These are phyloP conservation scores for Xylaria multiplex DNA, from an alignment of 2,329 filamentous ascomycete genomes.

Conservation along the genomic window DNA sequence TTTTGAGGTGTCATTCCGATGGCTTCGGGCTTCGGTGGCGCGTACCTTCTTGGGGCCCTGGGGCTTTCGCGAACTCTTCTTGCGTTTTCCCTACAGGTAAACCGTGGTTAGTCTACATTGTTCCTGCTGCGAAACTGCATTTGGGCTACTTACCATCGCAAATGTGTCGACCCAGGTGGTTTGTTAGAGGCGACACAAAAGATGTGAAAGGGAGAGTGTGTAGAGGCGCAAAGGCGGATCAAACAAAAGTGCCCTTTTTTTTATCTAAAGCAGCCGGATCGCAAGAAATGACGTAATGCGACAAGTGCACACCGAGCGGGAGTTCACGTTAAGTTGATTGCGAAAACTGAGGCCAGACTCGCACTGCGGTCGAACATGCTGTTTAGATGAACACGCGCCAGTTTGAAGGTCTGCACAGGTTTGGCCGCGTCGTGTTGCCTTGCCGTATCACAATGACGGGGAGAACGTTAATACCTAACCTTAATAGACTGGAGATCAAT, in stretches of 20 bases:
- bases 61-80: slow-evolving; percentile 87
- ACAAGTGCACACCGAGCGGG: neutral
- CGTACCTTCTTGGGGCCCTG: slow-evolving; percentile 82
- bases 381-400: slow-evolving; percentile 14
- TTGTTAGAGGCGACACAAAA: slow-evolving; percentile 16
- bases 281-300: slow-evolving; percentile 33
- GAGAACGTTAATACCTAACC: slow-evolving; percentile 15
- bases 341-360: slow-evolving; percentile 9
- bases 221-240: slow-evolving; percentile 13
- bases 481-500: neutral
- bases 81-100: slow-evolving; percentile 80
- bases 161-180: slow-evolving; percentile 1
- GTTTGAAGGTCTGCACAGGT: slow-evolving; percentile 13
- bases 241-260: slow-evolving; percentile 16
- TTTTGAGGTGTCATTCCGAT: slow-evolving; percentile 28
- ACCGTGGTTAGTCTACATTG: slow-evolving; percentile 19
- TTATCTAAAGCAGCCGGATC: neutral
- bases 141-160: slow-evolving; percentile 40
- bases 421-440: slow-evolving; percentile 18
- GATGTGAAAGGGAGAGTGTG: neutral
- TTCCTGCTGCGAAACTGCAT: neutral
- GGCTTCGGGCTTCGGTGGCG: slow-evolving; percentile 23
- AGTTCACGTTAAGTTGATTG: slow-evolving; percentile 31
- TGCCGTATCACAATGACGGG: slow-evolving; percentile 15
- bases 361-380: slow-evolving; percentile 26